These are phyloP conservation scores for Corylus avellana DNA, from an alignment of 306 rosid species.

Conservation along the genomic window DNA sequence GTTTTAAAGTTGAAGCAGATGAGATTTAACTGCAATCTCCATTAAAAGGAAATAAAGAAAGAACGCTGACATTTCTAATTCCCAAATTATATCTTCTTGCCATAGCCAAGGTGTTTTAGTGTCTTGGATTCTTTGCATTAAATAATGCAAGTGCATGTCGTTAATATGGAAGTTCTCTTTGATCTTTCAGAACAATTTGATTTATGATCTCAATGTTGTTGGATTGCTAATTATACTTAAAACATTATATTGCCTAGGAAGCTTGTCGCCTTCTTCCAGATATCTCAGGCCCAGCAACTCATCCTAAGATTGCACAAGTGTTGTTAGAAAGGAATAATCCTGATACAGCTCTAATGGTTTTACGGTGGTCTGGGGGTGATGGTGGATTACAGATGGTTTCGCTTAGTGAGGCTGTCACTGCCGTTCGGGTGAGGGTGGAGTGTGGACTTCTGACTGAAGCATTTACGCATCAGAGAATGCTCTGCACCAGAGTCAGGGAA, in stretches of 20 bases:
- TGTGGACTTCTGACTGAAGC: constrained; percentile 97
- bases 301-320: constrained; percentile 96
- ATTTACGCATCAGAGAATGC: constrained; percentile 84
- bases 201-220: constrained; percentile 8
- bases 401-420: constrained; percentile 87
- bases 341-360: constrained; percentile 85
- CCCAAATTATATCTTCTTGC: too few relatives aligned
- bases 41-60: too few relatives aligned
- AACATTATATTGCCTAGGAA: constrained; percentile 60
- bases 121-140: background rate
- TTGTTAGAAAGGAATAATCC: constrained; percentile 85
- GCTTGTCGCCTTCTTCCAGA: constrained; percentile 87
- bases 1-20: background rate
- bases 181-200: constrained; percentile 27
- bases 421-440: constrained; percentile 95
- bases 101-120: too few relatives aligned
- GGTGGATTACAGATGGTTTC: constrained; percentile 60
- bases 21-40: background rate
- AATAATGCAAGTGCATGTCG: constrained; percentile 3
- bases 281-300: constrained; percentile 77
- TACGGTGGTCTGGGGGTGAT: constrained; percentile 93
- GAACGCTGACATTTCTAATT: too few relatives aligned
- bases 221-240: constrained; percentile 16
- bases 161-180: background rate
- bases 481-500: constrained; percentile 67